Percentiles rank a stretch among this genome's conserved stretches.
phyloP scores from a whole-genome alignment of 345 rosid genomes.

The Gossypium sturtianum region DNA sequence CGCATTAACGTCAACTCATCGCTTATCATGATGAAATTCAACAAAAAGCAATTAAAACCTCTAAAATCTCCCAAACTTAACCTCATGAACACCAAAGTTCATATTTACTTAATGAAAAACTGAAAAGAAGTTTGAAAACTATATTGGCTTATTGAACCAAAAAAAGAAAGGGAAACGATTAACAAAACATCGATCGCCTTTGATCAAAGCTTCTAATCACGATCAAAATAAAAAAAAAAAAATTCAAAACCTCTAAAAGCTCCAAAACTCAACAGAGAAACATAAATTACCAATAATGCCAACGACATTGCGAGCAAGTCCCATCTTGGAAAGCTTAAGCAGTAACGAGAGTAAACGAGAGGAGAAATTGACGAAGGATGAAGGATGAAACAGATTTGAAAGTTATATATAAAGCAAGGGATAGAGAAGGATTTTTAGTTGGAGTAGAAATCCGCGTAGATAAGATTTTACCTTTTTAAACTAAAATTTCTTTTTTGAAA shows the following conservation, averaged over 20 bases:
- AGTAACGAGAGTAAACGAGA: neutral
- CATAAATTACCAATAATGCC: slow-evolving; percentile 7
- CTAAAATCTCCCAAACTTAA: neutral
- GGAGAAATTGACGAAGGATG: too few relatives aligned
- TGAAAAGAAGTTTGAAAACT: neutral
- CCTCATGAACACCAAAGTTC: too few relatives aligned
- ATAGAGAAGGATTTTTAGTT: neutral
- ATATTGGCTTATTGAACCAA: neutral
- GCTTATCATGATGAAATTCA: neutral
- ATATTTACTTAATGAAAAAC: neutral
- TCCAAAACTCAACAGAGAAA: neutral
- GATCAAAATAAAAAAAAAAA: neutral
- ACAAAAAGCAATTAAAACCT: neutral
- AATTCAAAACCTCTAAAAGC: neutral
- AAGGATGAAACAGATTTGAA: neutral
- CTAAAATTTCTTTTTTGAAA: neutral
- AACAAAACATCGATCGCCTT: neutral
- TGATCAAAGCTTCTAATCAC: neutral
- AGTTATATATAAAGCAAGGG: neutral
- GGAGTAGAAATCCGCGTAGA: neutral
- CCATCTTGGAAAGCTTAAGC: neutral
- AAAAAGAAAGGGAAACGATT: neutral
- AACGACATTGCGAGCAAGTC: neutral
- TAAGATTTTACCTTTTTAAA: neutral
- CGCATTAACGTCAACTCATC: too few relatives aligned